Conservation (phyloP, 768 basidiomycete genomes). For the Mycena epipterygia region DNA sequence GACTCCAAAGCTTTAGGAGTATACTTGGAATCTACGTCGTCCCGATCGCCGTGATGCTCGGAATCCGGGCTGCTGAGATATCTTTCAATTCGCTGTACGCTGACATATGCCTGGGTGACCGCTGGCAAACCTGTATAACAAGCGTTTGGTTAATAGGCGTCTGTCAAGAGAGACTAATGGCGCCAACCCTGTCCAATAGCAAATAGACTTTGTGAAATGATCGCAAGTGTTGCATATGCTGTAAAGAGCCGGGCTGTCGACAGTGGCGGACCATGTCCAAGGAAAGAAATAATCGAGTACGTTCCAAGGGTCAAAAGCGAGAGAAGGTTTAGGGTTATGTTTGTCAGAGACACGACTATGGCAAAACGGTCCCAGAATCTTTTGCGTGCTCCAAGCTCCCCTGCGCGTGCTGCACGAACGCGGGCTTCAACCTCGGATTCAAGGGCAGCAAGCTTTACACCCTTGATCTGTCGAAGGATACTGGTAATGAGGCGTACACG, state of each 20-base stretch:
- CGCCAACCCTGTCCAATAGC: slow-evolving; percentile 30
- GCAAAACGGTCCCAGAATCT: slow-evolving; percentile 29
- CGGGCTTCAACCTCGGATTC: slow-evolving; percentile 26
- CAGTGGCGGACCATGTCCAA: slow-evolving; percentile 18
- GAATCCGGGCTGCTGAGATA: slow-evolving; percentile 28
- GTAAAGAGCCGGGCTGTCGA: slow-evolving; percentile 32
- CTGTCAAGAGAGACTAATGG: too few relatives aligned
- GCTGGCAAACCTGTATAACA: too few relatives aligned
- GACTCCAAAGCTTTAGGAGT: neutral
- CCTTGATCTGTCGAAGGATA: slow-evolving; percentile 28
- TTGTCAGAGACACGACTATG: slow-evolving; percentile 24
- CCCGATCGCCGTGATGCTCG: neutral
- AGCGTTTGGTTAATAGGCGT: too few relatives aligned
- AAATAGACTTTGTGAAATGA: slow-evolving; percentile 24
- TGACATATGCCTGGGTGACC: slow-evolving; percentile 28
- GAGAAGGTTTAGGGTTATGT: slow-evolving; percentile 18
- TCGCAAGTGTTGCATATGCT: slow-evolving; percentile 29
- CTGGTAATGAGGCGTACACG: slow-evolving; percentile 29
- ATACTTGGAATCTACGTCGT: neutral
- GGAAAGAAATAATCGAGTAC: slow-evolving; percentile 27
- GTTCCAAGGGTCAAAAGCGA: slow-evolving; percentile 27
- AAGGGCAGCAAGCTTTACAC: slow-evolving; percentile 28
- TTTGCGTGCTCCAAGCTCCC: slow-evolving; percentile 28
- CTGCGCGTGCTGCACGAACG: slow-evolving; percentile 23
- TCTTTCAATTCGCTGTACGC: slow-evolving; percentile 28